A percentile compares a stretch with the other conserved stretches of the same genome.
Evolutionary conservation across 2,329 filamentous ascomycete species (phyloP).

Genomic region (Didymella exigua): DNA sequence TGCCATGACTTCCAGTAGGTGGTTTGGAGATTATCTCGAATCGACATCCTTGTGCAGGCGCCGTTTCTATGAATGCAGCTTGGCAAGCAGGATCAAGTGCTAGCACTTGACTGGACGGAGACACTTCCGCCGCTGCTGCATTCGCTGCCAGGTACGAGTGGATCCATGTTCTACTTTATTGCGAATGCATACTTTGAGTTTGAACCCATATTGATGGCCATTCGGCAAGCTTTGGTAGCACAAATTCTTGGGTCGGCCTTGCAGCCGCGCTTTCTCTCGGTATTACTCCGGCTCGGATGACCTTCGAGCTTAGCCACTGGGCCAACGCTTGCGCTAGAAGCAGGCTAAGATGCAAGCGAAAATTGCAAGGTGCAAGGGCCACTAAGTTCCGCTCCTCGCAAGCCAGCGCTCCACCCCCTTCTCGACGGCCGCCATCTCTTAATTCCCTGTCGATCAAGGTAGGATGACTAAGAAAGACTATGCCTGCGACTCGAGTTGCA

Average conservation of each 20-base stretch:
- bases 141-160: constrained; percentile 2
- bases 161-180: constrained; percentile 1
- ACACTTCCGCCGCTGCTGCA: background rate
- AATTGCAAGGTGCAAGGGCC: constrained; percentile 2
- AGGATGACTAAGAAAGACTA: background rate
- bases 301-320: background rate
- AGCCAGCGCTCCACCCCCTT: constrained; percentile 17
- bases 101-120: background rate
- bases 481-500: background rate
- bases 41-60: background rate
- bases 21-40: background rate
- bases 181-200: constrained; percentile 6
- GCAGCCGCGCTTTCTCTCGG: background rate
- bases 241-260: background rate
- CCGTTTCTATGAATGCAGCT: background rate
- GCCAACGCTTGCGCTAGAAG: constrained; percentile 2
- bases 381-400: constrained; percentile 3
- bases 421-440: constrained; percentile 7
- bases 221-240: background rate
- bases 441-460: background rate
- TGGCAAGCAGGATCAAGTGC: background rate
- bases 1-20: background rate
- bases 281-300: background rate
- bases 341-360: background rate
- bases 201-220: constrained; percentile 3